phyloP scores from a whole-genome alignment of 371 early-diverging fungal species.

The Sporodiniella umbellata region DNA sequence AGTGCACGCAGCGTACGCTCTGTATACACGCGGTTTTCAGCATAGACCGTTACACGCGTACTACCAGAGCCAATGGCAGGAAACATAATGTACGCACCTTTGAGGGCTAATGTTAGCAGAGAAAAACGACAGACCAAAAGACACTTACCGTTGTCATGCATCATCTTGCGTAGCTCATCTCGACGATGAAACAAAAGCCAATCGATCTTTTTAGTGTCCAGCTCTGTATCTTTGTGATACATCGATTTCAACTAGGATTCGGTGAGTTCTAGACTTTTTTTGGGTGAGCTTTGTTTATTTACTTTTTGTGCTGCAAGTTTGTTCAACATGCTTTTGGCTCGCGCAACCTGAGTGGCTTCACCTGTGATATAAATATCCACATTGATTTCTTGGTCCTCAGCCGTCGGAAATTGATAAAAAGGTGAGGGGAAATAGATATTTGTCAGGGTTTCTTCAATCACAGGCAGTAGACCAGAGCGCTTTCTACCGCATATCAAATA shows the following conservation, averaged over 20 bases:
- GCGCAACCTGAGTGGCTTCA: constrained; percentile 17
- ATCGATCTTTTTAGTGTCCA: constrained; percentile 68
- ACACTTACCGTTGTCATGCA: constrained; percentile 67
- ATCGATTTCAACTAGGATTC: constrained; percentile 33
- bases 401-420: constrained; percentile 18
- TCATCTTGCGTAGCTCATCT: constrained; percentile 61
- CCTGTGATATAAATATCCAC: constrained; percentile 37
- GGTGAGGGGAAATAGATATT: constrained; percentile 68
- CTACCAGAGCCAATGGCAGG: constrained; percentile 61
- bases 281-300: neutral
- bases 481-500: constrained; percentile 64
- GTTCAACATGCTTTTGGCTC: constrained; percentile 30
- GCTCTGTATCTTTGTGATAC: constrained; percentile 42
- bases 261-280: neutral
- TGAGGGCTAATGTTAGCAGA: neutral
- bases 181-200: constrained; percentile 69
- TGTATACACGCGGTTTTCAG: constrained; percentile 65
- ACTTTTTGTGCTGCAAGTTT: constrained; percentile 38
- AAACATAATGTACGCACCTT: constrained; percentile 54
- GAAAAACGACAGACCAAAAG: neutral
- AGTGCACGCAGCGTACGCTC: constrained; percentile 69
- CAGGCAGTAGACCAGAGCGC: constrained; percentile 51
- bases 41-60: constrained; percentile 57
- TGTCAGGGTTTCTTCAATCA: constrained; percentile 64
- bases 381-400: constrained; percentile 7